These are phyloP conservation scores for Fragosphaeria purpurea DNA, from an alignment of 2,329 filamentous ascomycete genomes.

Conservation along the genomic window DNA sequence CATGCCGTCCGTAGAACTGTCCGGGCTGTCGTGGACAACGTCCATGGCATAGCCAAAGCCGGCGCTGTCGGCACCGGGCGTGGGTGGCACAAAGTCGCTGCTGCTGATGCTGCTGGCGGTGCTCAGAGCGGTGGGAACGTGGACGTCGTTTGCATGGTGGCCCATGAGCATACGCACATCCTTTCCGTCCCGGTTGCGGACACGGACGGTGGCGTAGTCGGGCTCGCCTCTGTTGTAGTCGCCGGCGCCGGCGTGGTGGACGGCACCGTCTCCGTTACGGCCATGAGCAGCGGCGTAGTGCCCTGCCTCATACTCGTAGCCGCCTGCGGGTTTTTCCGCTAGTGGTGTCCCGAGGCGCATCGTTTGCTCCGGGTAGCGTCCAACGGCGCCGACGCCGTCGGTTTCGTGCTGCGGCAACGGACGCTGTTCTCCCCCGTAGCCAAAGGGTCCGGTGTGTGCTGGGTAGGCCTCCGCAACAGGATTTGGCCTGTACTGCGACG, in stretches of 20 bases:
- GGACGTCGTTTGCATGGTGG: constrained; percentile 7
- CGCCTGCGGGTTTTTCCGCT: constrained; percentile 5
- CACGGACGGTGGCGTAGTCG: neutral
- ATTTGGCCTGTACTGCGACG: neutral
- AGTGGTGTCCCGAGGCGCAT: constrained; percentile 5
- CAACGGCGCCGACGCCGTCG: too few species aligned
- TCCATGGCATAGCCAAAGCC: constrained; percentile 1
- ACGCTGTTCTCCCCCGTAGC: neutral
- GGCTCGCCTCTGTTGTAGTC: constrained; percentile 5
- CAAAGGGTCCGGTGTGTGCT: neutral
- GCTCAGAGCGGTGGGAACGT: constrained; percentile 5
- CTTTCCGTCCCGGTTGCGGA: constrained; percentile 6
- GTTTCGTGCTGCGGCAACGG: neutral
- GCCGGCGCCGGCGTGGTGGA: constrained; percentile 2
- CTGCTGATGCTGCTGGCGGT: constrained; percentile 10
- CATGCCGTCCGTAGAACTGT: neutral
- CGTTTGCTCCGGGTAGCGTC: neutral
- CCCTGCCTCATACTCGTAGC: constrained; percentile 11
- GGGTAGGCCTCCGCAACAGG: neutral
- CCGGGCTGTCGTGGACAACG: neutral
- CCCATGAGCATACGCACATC: constrained; percentile 10
- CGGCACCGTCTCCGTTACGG: constrained; percentile 5
- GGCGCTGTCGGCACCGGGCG: constrained; percentile 5
- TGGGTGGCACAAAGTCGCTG: constrained; percentile 9
- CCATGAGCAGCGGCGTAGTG: constrained; percentile 1